Percentiles rank a stretch among this genome's conserved stretches.
Conservation (phyloP, 768 basidiomycete species). For the Macrocybe gigantea region DNA sequence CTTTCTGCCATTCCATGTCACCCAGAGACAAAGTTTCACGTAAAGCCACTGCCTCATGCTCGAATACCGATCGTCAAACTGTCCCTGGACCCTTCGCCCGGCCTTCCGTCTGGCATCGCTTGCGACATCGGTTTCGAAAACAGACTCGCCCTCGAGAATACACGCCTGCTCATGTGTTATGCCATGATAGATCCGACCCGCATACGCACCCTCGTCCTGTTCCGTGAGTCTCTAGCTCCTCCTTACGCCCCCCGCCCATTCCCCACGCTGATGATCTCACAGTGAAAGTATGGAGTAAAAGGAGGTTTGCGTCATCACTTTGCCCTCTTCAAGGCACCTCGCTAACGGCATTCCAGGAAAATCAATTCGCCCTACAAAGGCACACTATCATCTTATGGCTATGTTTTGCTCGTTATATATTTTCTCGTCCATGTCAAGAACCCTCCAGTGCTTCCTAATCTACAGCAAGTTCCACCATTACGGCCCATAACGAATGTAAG, state of each 20-base stretch:
- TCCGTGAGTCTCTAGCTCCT: constrained; percentile 60
- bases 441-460: constrained; percentile 92
- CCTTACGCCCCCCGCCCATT: constrained; percentile 3
- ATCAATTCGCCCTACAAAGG: constrained; percentile 99
- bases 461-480: constrained; percentile 90
- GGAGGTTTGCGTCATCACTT: constrained; percentile 47
- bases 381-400: constrained; percentile 95
- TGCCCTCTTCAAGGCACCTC: background rate
- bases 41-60: constrained; percentile 94
- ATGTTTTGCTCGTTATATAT: constrained; percentile 96
- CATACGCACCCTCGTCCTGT: constrained; percentile 90
- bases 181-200: constrained; percentile 94
- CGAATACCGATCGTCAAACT: constrained; percentile 99
- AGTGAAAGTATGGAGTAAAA: constrained; percentile 99
- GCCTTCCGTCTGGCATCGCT: constrained; percentile 81
- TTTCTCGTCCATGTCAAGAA: constrained; percentile 98
- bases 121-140: constrained; percentile 99
- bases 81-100: constrained; percentile 80
- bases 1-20: constrained; percentile 6
- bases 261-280: constrained; percentile 8
- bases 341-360: constrained; percentile 49
- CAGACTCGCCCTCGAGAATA: constrained; percentile 94
- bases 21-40: constrained; percentile 90
- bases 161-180: constrained; percentile 92
- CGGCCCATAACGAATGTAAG: constrained; percentile 76